Evolutionary conservation across 768 basidiomycete species (phyloP), one percentile per base, ranked within the genome.

Genomic region (Naematelia encephala): DNA sequence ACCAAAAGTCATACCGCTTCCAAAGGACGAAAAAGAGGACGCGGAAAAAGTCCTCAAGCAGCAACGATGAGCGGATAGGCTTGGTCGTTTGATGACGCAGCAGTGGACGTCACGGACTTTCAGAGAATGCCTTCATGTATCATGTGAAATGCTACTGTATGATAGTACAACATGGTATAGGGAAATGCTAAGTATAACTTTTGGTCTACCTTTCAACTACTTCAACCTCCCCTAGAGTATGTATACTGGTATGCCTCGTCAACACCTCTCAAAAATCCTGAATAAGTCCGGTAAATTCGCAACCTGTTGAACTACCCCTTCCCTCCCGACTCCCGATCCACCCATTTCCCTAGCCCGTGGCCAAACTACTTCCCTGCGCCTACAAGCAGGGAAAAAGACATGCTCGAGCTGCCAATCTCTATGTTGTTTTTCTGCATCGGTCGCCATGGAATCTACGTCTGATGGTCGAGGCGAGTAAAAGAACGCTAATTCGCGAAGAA

Each of bases 251-350:
- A 39, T 8, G 34, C 34, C 34, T 8, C 34, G 34, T 57, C 56
- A 97, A 72, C 93, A 97, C 63, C 93, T 79, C 78, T 98, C 93
- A 69, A 98, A 99, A 0, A 97, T 89, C 62, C 88, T 86, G 76
- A 96, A 99, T 54, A 99, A 79, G 63, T 93, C 91, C 1, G 91
- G 91, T 44, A 98, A 78, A 75, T 84, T 88, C 10, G 96, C 92
- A 19, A 94, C 84, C 77, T 93, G 89, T 1, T 90, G 85, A 3
- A 97, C 34, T 8, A 39, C 34, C 8, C 34, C 34, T 39, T 39
- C 34, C 16, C 34, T 39, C n/a, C n/a, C n/a, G n/a, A n/a, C n/a
- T 39, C 8, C 34, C 16, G 34, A 39, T 39, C 34, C 85, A 68
- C 90, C 89, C 19, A 64, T 25, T 86, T 88, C 51, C 87, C 80